Percentiles rank a stretch among this genome's conserved stretches.
These are phyloP conservation scores for Aspergillus indologenus DNA, from an alignment of 495 filamentous ascomycete species.

Conservation along the genomic window DNA sequence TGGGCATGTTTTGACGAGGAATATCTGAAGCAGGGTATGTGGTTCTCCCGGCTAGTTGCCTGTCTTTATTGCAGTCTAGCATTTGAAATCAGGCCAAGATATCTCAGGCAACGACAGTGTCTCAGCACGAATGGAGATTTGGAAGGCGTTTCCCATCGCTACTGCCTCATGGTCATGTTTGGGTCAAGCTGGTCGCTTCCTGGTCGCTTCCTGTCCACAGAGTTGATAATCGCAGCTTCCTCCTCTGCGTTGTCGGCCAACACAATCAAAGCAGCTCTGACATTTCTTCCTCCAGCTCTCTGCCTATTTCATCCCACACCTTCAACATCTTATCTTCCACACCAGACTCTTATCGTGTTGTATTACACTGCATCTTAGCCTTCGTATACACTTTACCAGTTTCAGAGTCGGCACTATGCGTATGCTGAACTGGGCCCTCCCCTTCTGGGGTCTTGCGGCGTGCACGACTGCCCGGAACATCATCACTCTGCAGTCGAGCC, in stretches of 20 bases:
- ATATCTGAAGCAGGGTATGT: background rate
- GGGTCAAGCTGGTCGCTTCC: no score
- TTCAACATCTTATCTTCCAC: conserved; percentile 9
- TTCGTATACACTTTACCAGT: conserved; percentile 16
- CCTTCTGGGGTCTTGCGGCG: conserved; percentile 15
- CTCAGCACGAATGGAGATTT: background rate
- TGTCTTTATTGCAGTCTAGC: background rate
- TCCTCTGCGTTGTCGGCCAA: no score
- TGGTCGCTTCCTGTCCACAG: background rate
- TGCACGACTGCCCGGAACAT: conserved; percentile 17
- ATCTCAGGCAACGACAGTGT: background rate
- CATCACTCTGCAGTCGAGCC: conserved; percentile 9
- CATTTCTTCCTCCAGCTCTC: background rate
- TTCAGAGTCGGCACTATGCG: conserved; percentile 26
- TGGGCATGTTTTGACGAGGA: background rate
- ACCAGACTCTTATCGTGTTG: conserved; percentile 15
- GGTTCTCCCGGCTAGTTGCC: background rate
- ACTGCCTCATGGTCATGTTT: background rate
- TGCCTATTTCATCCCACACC: background rate
- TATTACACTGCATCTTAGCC: conserved; percentile 27
- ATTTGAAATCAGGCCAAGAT: background rate
- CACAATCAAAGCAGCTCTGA: background rate
- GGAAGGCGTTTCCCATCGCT: background rate
- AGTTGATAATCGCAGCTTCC: background rate
- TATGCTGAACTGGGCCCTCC: conserved; percentile 14